Percentiles rank a stretch among this genome's conserved stretches.
Conservation (phyloP, 2,329 filamentous ascomycete genomes). For the Xylaria sp. region DNA sequence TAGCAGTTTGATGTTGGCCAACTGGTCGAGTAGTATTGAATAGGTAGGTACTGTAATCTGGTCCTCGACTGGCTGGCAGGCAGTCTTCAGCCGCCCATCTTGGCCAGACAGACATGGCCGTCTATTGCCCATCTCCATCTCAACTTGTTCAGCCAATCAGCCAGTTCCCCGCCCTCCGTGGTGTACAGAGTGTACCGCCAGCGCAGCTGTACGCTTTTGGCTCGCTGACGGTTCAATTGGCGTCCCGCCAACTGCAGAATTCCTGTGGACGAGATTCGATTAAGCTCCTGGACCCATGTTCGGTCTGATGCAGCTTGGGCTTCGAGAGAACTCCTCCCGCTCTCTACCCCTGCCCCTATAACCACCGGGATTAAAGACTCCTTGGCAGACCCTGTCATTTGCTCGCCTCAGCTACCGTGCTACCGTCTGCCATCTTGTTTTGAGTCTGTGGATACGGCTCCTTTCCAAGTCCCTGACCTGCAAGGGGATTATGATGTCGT, state of each 20-base stretch:
- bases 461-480: constrained; percentile 43
- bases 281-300: constrained; percentile 39
- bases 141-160: constrained; percentile 15
- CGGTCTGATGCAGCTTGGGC: constrained; percentile 39
- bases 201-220: background rate
- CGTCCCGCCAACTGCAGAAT: background rate
- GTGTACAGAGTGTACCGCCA: background rate
- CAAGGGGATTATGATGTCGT: constrained; percentile 46
- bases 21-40: constrained; percentile 16
- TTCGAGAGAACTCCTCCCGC: constrained; percentile 39
- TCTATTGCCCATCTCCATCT: constrained; percentile 17
- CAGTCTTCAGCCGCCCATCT: constrained; percentile 13
- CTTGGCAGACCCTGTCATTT: constrained; percentile 47
- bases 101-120: constrained; percentile 1
- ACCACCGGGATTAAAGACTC: constrained; percentile 33
- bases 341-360: constrained; percentile 31
- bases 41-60: constrained; percentile 6
- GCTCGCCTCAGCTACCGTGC: constrained; percentile 47
- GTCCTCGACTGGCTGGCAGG: constrained; percentile 9
- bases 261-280: constrained; percentile 20
- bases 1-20: constrained; percentile 15
- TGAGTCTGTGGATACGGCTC: constrained; percentile 54
- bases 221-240: background rate
- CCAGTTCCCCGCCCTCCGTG: constrained; percentile 1
- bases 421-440: constrained; percentile 52